Evolutionary conservation across 805 yeast genomes (phyloP).

Genomic region (Kazachstania kunashirensis): DNA sequence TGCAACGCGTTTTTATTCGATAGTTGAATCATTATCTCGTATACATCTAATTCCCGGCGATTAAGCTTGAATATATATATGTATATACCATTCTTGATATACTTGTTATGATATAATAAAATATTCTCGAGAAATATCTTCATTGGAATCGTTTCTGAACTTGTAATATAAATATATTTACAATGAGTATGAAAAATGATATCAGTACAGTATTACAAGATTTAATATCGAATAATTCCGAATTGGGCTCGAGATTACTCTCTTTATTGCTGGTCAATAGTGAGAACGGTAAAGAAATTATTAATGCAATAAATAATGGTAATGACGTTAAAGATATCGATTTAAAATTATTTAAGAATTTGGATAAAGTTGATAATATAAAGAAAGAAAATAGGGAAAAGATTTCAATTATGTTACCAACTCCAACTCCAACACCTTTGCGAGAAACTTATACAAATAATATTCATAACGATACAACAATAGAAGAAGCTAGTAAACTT

Average conservation of each 20-base stretch:
- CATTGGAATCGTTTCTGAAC: too few species aligned
- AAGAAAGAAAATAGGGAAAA: neutral
- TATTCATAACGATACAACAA: neutral
- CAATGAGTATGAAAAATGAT: neutral
- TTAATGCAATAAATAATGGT: slow-evolving; percentile 21
- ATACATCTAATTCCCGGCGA: too few species aligned
- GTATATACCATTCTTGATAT: too few species aligned
- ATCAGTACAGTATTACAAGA: slow-evolving; percentile 10
- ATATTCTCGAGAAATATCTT: too few species aligned
- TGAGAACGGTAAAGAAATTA: slow-evolving; percentile 23
- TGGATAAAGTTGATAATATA: neutral
- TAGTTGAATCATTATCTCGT: too few species aligned
- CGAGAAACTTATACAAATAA: neutral
- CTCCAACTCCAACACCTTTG: neutral
- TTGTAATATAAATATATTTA: too few species aligned
- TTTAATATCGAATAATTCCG: slow-evolving; percentile 21
- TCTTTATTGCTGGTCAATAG: slow-evolving; percentile 25
- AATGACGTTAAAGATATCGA: slow-evolving; percentile 3
- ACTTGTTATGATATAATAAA: too few species aligned
- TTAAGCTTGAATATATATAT: too few species aligned
- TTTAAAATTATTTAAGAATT: neutral
- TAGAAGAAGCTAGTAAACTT: neutral
- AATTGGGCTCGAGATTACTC: slow-evolving; percentile 23
- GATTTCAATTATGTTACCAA: neutral
- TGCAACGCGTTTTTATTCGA: too few species aligned